Conservation (phyloP, 1,139 yeast genomes). For the Dujonia santamariae region DNA sequence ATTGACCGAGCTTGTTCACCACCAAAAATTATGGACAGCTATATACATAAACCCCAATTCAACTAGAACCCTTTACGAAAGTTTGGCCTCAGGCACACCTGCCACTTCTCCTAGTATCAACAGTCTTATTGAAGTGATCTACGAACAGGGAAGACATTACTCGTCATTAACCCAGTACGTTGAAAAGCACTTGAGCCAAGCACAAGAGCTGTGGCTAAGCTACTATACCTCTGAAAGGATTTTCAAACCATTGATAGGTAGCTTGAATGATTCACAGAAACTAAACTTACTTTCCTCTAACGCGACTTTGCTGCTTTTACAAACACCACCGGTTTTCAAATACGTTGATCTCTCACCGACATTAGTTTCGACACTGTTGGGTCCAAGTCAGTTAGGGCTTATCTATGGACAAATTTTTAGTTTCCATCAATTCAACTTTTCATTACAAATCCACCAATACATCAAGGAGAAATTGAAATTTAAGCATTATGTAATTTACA, state of each 20-base stretch:
- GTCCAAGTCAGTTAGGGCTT: conserved; percentile 34
- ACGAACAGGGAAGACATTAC: conserved; percentile 56
- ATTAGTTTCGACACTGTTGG: conserved; percentile 21
- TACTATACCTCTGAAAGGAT: conserved; percentile 19
- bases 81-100: conserved; percentile 25
- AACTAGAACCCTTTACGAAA: conserved; percentile 31
- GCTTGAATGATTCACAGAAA: conserved; percentile 12
- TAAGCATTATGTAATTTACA: conserved; percentile 44
- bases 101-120: conserved; percentile 18
- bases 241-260: conserved; percentile 21
- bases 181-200: conserved; percentile 30
- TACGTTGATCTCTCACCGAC: conserved; percentile 22
- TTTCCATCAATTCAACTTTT: conserved; percentile 31
- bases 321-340: conserved; percentile 20
- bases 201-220: conserved; percentile 25
- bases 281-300: conserved; percentile 14
- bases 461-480: conserved; percentile 33
- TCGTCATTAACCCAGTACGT: conserved; percentile 39
- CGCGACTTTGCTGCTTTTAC: conserved; percentile 16
- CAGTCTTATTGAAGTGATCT: conserved; percentile 32
- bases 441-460: conserved; percentile 19
- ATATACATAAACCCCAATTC: conserved; percentile 45
- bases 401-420: conserved; percentile 33
- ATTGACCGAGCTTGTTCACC: conserved; percentile 37
- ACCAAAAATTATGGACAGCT: conserved; percentile 54